Conservation (phyloP, 805 yeast species). For the Wickerhamomyces bovis region DNA sequence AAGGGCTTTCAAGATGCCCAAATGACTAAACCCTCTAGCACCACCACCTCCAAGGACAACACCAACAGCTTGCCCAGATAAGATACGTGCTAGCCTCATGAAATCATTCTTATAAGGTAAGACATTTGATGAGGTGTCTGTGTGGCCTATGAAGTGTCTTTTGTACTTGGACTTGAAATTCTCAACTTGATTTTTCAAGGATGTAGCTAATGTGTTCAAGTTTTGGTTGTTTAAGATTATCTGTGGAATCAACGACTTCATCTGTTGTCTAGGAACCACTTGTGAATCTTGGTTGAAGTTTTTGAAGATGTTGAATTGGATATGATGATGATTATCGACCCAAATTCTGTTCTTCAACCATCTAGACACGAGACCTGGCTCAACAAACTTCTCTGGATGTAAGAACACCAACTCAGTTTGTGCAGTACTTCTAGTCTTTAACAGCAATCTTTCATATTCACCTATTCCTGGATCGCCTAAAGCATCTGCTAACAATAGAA, state of each 20-base stretch:
- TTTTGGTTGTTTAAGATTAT: constrained; percentile 11
- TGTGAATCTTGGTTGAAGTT: background rate
- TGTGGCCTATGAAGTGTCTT: constrained; percentile 4
- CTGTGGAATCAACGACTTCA: constrained; percentile 2
- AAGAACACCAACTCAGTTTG: constrained; percentile 79
- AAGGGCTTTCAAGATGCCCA: constrained; percentile 85
- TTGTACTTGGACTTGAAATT: constrained; percentile 28
- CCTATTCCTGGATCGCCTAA: constrained; percentile 66
- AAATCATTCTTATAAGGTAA: constrained; percentile 78
- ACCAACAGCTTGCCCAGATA: constrained; percentile 92
- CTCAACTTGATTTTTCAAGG: constrained; percentile 32
- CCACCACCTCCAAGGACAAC: constrained; percentile 97
- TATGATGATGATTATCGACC: constrained; percentile 92
- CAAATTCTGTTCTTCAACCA: constrained; percentile 86
- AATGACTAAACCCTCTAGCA: constrained; percentile 88
- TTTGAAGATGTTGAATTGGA: constrained; percentile 52
- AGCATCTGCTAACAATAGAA: constrained; percentile 85
- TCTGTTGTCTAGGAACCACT: background rate
- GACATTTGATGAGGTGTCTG: constrained; percentile 26
- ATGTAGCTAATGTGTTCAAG: constrained; percentile 13
- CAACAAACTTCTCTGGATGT: constrained; percentile 77
- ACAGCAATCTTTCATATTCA: constrained; percentile 73
- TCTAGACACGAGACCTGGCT: constrained; percentile 75
- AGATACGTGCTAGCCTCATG: constrained; percentile 77
- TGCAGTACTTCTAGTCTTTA: constrained; percentile 76